Evolutionary conservation across 192 early-diverging fungal species (phyloP).

Genomic region (Polychytrium aggregatum): DNA sequence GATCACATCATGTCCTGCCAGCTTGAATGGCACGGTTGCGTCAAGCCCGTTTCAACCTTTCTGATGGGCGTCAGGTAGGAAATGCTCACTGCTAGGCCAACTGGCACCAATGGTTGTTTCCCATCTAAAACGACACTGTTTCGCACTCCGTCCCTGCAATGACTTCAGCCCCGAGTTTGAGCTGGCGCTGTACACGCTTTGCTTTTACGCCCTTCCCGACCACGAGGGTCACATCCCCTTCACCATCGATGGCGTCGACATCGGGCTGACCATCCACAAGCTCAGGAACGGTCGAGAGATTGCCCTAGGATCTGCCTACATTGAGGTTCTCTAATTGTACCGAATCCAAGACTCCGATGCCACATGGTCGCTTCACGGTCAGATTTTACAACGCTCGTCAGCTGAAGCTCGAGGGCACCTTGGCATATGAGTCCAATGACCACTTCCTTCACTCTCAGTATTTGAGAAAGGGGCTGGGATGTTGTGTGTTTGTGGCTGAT

Average conservation of each 20-base stretch:
- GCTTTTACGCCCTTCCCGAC: slow-evolving; percentile 18
- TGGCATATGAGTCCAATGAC: too few relatives aligned
- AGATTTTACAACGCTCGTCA: too few relatives aligned
- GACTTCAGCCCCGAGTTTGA: slow-evolving; percentile 20
- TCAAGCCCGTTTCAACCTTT: slow-evolving; percentile 25
- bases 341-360: too few relatives aligned
- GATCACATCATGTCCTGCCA: slow-evolving; percentile 19
- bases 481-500: too few relatives aligned
- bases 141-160: background rate
- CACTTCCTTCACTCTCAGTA: too few relatives aligned
- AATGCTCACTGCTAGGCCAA: too few relatives aligned
- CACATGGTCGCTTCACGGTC: too few relatives aligned
- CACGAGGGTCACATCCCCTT: slow-evolving; percentile 11
- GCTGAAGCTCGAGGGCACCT: too few relatives aligned
- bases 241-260: slow-evolving; percentile 13
- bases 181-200: slow-evolving; percentile 23
- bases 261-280: slow-evolving; percentile 12
- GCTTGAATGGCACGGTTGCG: slow-evolving; percentile 19
- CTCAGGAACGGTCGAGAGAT: slow-evolving; percentile 8
- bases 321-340: too few relatives aligned
- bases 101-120: too few relatives aligned
- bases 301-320: slow-evolving; percentile 12
- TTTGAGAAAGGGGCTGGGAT: too few relatives aligned
- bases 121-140: background rate
- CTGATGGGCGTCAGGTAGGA: slow-evolving; percentile 18